Evolutionary conservation across 1,284 basidiomycete species (phyloP), one percentile per base, ranked within the genome.

Genomic region (Flammula alnicola): DNA sequence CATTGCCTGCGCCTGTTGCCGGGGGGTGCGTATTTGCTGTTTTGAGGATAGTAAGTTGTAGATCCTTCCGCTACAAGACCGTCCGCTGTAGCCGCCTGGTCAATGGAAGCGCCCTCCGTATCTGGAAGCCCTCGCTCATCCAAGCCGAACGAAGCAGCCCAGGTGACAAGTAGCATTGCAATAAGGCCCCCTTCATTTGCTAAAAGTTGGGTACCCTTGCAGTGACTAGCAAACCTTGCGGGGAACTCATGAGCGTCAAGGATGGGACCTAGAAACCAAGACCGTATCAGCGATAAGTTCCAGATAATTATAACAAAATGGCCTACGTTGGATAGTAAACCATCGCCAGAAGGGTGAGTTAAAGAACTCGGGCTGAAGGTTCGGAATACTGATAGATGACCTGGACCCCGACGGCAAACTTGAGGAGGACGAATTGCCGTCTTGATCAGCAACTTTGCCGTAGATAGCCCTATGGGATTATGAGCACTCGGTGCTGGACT

Each of bases 121-220:
- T 52, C 52, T 30, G 63, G 68, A 7, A 79, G 65, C 23, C 92
- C 93, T 20, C 75, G 76, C 59, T 93, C 88, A 65, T 95, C 83
- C 36, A 95, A 73, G 17, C 93, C 93, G 63, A 90, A 94, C 22
- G 89, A 91, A 1, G 85, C 80, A 0, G 91, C 93, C 92, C 92
- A 95, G 14, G 87, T 80, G 44, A 90, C 89, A 14, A 94, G 73
- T 19, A 87, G 64, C 76, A 87, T 82, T 6, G 83, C 75, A 36
- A 91, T 74, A 47, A 91, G 76, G 43, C 78, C 77, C 12, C 81
- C 88, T 52, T 87, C 79, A 48, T 77, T 70, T 14, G 75, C 71
- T 2, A 91, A 74, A 10, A 79, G 72, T 26, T 78, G 73, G 5
- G 68, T 73, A 44, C 86, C 83, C 65, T 87, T 76, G 58, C 72